Evolutionary conservation across 306 rosid genomes (phyloP).

Genomic region (Styphnolobium japonicum): DNA sequence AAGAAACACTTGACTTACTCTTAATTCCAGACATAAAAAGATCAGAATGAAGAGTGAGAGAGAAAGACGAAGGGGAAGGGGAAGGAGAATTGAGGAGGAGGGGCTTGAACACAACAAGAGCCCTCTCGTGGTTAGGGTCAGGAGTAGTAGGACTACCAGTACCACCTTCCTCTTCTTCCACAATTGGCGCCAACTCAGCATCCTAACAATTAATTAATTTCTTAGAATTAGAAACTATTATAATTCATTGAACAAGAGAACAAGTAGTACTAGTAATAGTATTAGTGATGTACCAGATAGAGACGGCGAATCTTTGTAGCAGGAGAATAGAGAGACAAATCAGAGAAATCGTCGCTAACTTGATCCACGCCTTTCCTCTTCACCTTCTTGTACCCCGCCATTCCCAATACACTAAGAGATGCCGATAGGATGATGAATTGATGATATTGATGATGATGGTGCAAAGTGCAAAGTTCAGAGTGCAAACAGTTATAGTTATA

Average conservation of each 20-base stretch:
- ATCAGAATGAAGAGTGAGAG: slow-evolving; percentile 48
- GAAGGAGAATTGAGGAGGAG: slow-evolving; percentile 27
- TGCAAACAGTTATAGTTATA: too few species aligned
- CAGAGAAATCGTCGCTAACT: slow-evolving; percentile 59
- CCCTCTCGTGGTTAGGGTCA: slow-evolving; percentile 48
- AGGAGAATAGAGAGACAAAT: slow-evolving; percentile 74
- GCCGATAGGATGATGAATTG: too few species aligned
- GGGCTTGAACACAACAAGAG: slow-evolving; percentile 74
- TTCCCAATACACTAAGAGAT: background rate
- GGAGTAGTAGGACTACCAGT: too few species aligned
- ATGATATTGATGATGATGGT: too few species aligned
- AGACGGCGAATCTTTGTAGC: slow-evolving; percentile 93
- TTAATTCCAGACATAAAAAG: slow-evolving; percentile 54
- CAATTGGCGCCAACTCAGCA: slow-evolving; percentile 63
- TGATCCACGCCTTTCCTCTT: slow-evolving; percentile 56
- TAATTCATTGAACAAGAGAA: too few species aligned
- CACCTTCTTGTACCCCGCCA: slow-evolving; percentile 29
- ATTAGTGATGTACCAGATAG: too few species aligned
- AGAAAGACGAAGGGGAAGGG: slow-evolving; percentile 40
- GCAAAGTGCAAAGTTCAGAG: too few species aligned
- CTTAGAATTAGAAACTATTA: too few species aligned
- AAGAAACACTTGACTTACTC: slow-evolving; percentile 32
- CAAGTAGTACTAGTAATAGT: too few species aligned
- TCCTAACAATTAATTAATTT: too few species aligned
- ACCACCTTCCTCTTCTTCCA: background rate